phyloP scores from a whole-genome alignment of 2,329 filamentous ascomycete genomes.

The Fusarium phyllophilum region DNA sequence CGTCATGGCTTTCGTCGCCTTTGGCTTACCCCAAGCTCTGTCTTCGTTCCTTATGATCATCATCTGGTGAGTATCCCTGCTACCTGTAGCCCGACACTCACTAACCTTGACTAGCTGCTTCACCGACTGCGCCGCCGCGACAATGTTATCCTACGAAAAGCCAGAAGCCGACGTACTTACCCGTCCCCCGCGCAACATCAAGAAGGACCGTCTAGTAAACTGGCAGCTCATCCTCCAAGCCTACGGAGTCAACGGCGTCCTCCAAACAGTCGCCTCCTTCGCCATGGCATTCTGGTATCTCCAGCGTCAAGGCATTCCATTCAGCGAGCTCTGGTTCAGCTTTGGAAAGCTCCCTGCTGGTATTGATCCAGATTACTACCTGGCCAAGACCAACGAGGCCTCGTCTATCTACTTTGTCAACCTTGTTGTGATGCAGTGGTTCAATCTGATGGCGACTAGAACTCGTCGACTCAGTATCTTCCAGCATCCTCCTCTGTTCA shows the following conservation, averaged over 20 bases:
- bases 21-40: slow-evolving; percentile 78
- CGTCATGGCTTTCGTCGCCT: slow-evolving; percentile 76
- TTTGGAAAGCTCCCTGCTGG: slow-evolving; percentile 65
- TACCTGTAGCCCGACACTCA: rapidly evolving
- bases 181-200: slow-evolving; percentile 66
- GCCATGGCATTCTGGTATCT: slow-evolving; percentile 76
- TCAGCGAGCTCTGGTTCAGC: slow-evolving; percentile 73
- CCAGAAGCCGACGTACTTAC: slow-evolving; percentile 80
- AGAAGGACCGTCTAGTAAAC: slow-evolving; percentile 77
- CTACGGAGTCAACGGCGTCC: slow-evolving; percentile 76
- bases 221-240: slow-evolving; percentile 77
- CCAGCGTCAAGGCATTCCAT: slow-evolving; percentile 70
- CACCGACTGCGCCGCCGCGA: slow-evolving; percentile 79
- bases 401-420: slow-evolving; percentile 84
- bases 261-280: slow-evolving; percentile 69
- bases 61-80: slow-evolving; percentile 58
- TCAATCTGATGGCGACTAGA: slow-evolving; percentile 76
- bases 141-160: slow-evolving; percentile 78
- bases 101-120: slow-evolving; percentile 64
- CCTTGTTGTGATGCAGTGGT: slow-evolving; percentile 84
- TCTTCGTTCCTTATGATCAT: slow-evolving; percentile 79
- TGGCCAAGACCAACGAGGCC: slow-evolving; percentile 67
- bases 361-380: slow-evolving; percentile 65
- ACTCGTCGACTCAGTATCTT: slow-evolving; percentile 74
- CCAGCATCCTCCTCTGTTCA: slow-evolving; percentile 76